These are phyloP conservation scores for Aspergillus sp. DNA, from an alignment of 2,329 filamentous ascomycete genomes.

Conservation along the genomic window DNA sequence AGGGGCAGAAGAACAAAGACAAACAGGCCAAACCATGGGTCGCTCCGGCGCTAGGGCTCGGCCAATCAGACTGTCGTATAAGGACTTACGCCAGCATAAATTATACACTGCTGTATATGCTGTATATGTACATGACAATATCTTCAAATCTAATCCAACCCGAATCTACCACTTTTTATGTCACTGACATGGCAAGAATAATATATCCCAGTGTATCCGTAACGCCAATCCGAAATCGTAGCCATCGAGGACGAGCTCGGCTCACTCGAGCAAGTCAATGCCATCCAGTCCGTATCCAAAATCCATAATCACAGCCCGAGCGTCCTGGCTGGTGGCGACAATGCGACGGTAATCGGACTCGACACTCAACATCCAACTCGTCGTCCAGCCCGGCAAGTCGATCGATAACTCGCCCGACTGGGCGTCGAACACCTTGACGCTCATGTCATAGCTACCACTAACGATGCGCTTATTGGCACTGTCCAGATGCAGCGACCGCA, in stretches of 20 bases:
- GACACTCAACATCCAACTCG: conserved; percentile 91
- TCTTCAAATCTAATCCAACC: too few relatives aligned
- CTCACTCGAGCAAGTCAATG: conserved; percentile 42
- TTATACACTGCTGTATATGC: too few relatives aligned
- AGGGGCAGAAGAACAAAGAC: conserved; percentile 5
- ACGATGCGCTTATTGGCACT: conserved; percentile 75
- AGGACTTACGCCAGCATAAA: too few relatives aligned
- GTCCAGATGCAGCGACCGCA: conserved; percentile 85
- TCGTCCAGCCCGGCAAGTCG: conserved; percentile 88
- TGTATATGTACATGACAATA: too few relatives aligned
- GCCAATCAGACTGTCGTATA: too few relatives aligned
- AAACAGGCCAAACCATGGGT: too few relatives aligned
- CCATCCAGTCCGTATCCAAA: conserved; percentile 59
- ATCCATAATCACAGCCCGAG: conserved; percentile 85
- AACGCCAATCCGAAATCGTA: too few relatives aligned
- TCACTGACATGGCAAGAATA: conserved; percentile 1
- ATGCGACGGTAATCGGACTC: conserved; percentile 94
- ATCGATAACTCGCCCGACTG: conserved; percentile 67
- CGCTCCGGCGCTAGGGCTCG: too few relatives aligned
- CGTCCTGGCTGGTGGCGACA: conserved; percentile 88
- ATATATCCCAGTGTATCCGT: too few relatives aligned
- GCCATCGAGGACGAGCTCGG: too few relatives aligned
- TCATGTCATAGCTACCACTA: conserved; percentile 88
- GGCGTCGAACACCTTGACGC: conserved; percentile 90
- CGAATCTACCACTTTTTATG: neutral